Evolutionary conservation across 345 rosid genomes (phyloP).

Genomic region (Euphorbia lathyris): DNA sequence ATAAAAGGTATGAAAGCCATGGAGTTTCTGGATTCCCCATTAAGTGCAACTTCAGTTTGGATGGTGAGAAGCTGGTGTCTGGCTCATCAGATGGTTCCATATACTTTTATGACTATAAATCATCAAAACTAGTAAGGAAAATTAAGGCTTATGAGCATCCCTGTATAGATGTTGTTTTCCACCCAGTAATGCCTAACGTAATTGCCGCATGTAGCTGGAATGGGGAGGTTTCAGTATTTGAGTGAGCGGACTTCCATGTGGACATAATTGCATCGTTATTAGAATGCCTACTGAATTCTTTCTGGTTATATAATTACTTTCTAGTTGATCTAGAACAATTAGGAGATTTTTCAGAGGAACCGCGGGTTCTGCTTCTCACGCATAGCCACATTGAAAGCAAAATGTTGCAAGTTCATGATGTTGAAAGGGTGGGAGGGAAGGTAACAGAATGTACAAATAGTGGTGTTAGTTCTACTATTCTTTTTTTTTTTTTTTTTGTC

Average conservation of each 20-base stretch:
- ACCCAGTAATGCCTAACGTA: conserved; percentile 57
- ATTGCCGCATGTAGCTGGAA: conserved; percentile 76
- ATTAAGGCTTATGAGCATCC: conserved; percentile 66
- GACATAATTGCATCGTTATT: neutral
- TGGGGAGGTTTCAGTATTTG: conserved; percentile 57
- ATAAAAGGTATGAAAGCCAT: conserved; percentile 64
- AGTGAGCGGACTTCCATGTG: conserved; percentile 2
- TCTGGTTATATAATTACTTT: too few species aligned
- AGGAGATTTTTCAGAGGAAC: too few species aligned
- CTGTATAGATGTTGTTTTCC: conserved; percentile 63
- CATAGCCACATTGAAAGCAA: neutral
- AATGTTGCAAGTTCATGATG: neutral
- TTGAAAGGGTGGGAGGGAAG: neutral
- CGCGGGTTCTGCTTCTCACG: too few species aligned
- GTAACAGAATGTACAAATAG: too few species aligned
- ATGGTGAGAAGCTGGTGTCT: conserved; percentile 59
- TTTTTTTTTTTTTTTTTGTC: too few species aligned
- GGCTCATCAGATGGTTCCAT: conserved; percentile 80
- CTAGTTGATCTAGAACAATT: too few species aligned
- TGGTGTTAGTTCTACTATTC: too few species aligned
- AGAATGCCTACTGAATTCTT: neutral
- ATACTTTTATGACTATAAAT: conserved; percentile 47
- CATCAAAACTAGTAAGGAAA: conserved; percentile 49
- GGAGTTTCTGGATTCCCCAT: conserved; percentile 81
- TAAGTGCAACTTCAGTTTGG: conserved; percentile 72